Evolutionary conservation across 768 basidiomycete genomes (phyloP).

Genomic region (Leucocoprinus birnbaumii): DNA sequence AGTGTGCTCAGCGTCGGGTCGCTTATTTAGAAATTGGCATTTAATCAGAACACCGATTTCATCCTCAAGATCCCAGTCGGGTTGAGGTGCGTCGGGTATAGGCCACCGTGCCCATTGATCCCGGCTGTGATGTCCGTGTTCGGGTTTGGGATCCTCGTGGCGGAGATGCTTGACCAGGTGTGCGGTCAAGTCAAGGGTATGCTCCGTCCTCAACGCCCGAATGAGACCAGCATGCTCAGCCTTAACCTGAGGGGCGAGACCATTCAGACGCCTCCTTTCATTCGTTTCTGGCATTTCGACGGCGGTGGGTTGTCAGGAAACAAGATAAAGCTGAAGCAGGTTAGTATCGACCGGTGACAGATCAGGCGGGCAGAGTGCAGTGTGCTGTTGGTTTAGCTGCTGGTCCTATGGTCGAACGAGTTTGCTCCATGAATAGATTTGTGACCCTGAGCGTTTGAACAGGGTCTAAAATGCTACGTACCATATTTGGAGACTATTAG

Average conservation of each 20-base stretch:
- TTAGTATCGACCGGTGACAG: too few species aligned
- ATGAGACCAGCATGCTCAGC: neutral
- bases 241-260: neutral
- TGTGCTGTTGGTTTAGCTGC: too few species aligned
- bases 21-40: neutral
- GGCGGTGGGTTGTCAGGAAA: neutral
- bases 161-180: neutral
- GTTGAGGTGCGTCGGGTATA: neutral
- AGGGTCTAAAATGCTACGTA: too few species aligned
- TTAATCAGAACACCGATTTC: neutral
- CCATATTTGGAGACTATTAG: too few species aligned
- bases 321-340: neutral
- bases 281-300: neutral
- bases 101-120: slow-evolving; percentile 5
- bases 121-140: neutral
- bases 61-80: slow-evolving; percentile 1
- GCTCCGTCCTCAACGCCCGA: neutral
- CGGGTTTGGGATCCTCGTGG: neutral
- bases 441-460: slow-evolving; percentile 2
- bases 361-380: too few species aligned
- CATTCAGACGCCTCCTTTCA: neutral
- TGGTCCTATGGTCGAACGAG: neutral
- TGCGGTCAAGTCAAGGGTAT: neutral
- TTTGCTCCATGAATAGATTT: too few species aligned
- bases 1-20: neutral